These are phyloP conservation scores for Aspergillus campestris DNA, from an alignment of 495 filamentous ascomycete genomes.

Conservation along the genomic window DNA sequence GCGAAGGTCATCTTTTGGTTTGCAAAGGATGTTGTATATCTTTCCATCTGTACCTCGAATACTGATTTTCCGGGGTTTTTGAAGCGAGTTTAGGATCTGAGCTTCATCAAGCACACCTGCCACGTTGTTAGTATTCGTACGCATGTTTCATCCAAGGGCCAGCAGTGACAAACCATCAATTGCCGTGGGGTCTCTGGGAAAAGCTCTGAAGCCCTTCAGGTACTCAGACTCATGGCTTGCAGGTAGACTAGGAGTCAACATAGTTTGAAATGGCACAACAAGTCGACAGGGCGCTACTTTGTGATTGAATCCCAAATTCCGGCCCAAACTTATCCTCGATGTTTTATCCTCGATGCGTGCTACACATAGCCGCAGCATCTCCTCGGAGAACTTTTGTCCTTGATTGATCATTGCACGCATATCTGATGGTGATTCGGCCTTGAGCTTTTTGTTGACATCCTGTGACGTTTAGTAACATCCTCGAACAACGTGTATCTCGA, in stretches of 20 bases:
- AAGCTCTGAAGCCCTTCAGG: conserved; percentile 69
- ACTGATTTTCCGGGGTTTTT: conserved; percentile 84
- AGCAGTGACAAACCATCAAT: conserved; percentile 38
- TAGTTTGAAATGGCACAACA: conserved; percentile 80
- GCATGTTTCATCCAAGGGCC: too few species aligned
- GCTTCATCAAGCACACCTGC: conserved; percentile 72
- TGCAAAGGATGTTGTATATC: conserved; percentile 83
- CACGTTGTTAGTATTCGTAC: conserved; percentile 19
- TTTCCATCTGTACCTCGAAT: conserved; percentile 83
- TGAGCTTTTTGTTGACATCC: conserved; percentile 38
- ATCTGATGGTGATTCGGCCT: conserved; percentile 38
- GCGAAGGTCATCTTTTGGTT: conserved; percentile 94
- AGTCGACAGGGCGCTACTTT: conserved; percentile 72
- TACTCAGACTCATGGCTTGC: conserved; percentile 59
- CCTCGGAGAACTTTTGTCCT: conserved; percentile 76
- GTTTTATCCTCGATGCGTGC: conserved; percentile 60
- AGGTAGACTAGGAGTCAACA: conserved; percentile 75
- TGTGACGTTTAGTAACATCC: conserved; percentile 14
- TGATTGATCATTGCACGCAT: conserved; percentile 64
- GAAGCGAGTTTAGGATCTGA: conserved; percentile 80
- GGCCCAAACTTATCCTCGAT: conserved; percentile 60
- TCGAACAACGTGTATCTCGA: background rate
- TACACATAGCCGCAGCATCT: conserved; percentile 73
- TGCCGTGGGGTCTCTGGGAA: conserved; percentile 57
- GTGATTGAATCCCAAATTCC: conserved; percentile 74